Conservation (phyloP, 768 basidiomycete genomes). For the Leccinum boreale region DNA sequence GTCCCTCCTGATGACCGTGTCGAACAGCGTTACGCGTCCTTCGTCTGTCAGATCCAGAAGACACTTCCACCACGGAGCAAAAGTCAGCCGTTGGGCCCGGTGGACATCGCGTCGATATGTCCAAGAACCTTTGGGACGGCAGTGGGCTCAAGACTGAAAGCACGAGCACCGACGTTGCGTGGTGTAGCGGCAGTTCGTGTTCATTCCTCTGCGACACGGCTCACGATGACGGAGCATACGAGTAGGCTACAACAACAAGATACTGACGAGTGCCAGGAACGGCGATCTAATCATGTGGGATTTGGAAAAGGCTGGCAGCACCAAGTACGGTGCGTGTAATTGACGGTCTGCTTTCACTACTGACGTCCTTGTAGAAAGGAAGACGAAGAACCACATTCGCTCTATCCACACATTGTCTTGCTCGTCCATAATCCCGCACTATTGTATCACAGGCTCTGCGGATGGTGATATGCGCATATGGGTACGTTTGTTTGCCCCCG, state of each 20-base stretch:
- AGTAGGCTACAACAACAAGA: conserved; percentile 68
- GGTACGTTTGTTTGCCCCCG: conserved; percentile 41
- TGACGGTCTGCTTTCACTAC: conserved; percentile 5
- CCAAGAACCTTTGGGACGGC: conserved; percentile 75
- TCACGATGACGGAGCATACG: conserved; percentile 1
- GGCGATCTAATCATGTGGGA: conserved; percentile 87
- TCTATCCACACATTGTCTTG: conserved; percentile 69
- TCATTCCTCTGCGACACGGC: not conserved
- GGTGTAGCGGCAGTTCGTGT: conserved; percentile 66
- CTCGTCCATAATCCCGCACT: conserved; percentile 64
- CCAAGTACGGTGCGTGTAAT: conserved; percentile 62
- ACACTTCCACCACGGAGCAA: conserved; percentile 40
- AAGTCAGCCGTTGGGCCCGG: conserved; percentile 54
- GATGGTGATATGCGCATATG: conserved; percentile 80
- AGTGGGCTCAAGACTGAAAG: conserved; percentile 78
- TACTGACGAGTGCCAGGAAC: conserved; percentile 76
- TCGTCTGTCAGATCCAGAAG: conserved; percentile 50
- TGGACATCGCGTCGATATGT: conserved; percentile 66
- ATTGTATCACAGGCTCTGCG: conserved; percentile 76
- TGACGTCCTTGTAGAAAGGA: conserved; percentile 49
- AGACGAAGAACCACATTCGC: conserved; percentile 65
- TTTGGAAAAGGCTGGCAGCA: conserved; percentile 57
- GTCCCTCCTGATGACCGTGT: conserved; percentile 8
- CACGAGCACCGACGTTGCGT: conserved; percentile 76
- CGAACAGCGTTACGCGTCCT: conserved; percentile 56